Evolutionary conservation across 2,329 filamentous ascomycete species (phyloP).

Genomic region (Sordariomycetes sp.): DNA sequence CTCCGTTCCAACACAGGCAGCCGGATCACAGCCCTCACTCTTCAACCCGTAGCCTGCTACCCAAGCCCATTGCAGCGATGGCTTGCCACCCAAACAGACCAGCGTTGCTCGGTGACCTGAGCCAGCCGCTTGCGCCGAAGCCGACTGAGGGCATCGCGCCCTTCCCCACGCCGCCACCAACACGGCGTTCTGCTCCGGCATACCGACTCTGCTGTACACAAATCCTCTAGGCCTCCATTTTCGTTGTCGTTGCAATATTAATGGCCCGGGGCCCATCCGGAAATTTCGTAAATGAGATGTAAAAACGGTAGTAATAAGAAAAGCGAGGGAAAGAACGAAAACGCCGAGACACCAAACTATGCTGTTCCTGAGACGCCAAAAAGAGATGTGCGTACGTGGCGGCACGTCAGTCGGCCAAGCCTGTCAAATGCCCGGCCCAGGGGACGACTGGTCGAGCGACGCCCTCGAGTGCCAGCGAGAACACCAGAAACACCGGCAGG

Average conservation of each 20-base stretch:
- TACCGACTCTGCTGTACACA: neutral
- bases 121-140: too few species aligned
- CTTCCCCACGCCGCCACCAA: neutral
- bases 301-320: slow-evolving; percentile 9
- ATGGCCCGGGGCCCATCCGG: neutral
- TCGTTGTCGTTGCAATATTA: neutral
- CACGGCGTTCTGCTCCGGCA: neutral
- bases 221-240: slow-evolving; percentile 8
- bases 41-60: neutral
- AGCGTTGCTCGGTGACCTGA: neutral
- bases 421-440: neutral
- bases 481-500: neutral
- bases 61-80: neutral
- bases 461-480: neutral
- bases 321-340: slow-evolving; percentile 21
- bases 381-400: slow-evolving; percentile 8
- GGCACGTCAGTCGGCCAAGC: neutral
- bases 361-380: slow-evolving; percentile 29
- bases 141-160: neutral
- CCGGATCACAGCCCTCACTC: neutral
- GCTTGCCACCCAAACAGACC: neutral
- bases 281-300: neutral
- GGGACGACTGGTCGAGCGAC: slow-evolving; percentile 1
- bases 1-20: neutral
- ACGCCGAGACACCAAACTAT: slow-evolving; percentile 50